phyloP scores from a whole-genome alignment of 2,329 filamentous ascomycete species.

The Beauveria bassiana region DNA sequence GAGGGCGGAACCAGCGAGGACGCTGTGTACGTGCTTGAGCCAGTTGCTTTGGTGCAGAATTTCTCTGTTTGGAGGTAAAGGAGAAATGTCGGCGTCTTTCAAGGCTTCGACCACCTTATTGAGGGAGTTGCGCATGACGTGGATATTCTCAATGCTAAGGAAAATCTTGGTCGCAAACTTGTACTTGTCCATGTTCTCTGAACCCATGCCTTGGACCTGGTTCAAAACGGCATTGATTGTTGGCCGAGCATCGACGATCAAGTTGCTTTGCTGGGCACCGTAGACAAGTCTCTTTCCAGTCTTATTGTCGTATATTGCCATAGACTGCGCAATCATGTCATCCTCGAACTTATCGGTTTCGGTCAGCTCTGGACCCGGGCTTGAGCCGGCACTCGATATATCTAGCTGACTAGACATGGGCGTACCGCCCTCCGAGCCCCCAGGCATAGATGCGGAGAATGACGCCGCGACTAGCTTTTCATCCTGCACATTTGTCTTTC shows the following conservation, averaged over 20 bases:
- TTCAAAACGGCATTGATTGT: slow-evolving; percentile 92
- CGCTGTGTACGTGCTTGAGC: slow-evolving; percentile 79
- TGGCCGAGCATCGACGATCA: slow-evolving; percentile 93
- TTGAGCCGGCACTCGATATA: slow-evolving; percentile 26
- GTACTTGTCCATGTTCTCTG: slow-evolving; percentile 97
- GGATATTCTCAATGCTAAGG: slow-evolving; percentile 95
- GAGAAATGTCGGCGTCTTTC: slow-evolving; percentile 85
- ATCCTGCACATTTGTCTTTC: slow-evolving; percentile 89
- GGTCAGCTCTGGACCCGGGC: slow-evolving; percentile 41
- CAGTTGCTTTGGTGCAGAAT: slow-evolving; percentile 77
- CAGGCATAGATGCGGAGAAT: slow-evolving; percentile 47
- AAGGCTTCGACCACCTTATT: slow-evolving; percentile 81
- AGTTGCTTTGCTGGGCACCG: slow-evolving; percentile 84
- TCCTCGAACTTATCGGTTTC: slow-evolving; percentile 63
- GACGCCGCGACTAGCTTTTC: slow-evolving; percentile 90
- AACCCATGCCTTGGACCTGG: slow-evolving; percentile 86
- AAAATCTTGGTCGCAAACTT: slow-evolving; percentile 86
- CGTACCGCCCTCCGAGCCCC: slow-evolving; percentile 26
- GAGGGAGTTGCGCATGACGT: slow-evolving; percentile 91
- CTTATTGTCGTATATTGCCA: slow-evolving; percentile 45
- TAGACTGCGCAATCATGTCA: slow-evolving; percentile 45
- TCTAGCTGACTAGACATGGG: slow-evolving; percentile 43
- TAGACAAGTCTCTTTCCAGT: slow-evolving; percentile 63
- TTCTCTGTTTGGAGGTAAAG: slow-evolving; percentile 74
- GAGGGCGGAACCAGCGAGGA: slow-evolving; percentile 75